Percentiles rank a stretch among this genome's conserved stretches.
These are phyloP conservation scores for Vitis rupestris DNA, from an alignment of 164 flowering plant species.

Conservation along the genomic window DNA sequence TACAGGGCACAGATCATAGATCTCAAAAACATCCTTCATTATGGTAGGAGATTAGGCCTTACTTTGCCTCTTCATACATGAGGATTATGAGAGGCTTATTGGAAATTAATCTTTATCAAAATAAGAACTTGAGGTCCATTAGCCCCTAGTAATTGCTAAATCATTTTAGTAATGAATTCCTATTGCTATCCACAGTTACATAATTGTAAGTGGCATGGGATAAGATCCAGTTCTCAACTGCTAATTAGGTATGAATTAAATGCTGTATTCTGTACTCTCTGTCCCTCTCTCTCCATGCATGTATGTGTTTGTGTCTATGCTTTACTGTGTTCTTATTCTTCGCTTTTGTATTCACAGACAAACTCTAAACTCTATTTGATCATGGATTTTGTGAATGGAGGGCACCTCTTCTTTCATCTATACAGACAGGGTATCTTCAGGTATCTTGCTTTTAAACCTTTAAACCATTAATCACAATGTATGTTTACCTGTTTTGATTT, in stretches of 20 bases:
- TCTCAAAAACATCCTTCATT: too few relatives aligned
- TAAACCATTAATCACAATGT: slow-evolving; percentile 1
- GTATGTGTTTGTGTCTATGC: background rate
- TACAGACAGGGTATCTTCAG: slow-evolving; percentile 90
- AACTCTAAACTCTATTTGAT: slow-evolving; percentile 82
- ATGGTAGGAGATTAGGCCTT: too few relatives aligned
- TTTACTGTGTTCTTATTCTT: background rate
- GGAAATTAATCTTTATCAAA: too few relatives aligned
- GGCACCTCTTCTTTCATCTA: slow-evolving; percentile 89
- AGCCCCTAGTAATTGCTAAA: too few relatives aligned
- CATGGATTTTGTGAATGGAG: slow-evolving; percentile 87
- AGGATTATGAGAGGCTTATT: too few relatives aligned
- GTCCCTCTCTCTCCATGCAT: background rate
- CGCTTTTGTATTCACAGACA: slow-evolving; percentile 48
- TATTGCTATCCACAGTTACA: too few relatives aligned
- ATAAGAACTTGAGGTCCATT: too few relatives aligned
- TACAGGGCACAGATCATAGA: too few relatives aligned
- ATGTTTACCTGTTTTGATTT: slow-evolving; percentile 28
- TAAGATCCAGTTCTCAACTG: too few relatives aligned
- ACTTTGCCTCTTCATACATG: too few relatives aligned
- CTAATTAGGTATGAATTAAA: background rate
- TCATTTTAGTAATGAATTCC: too few relatives aligned
- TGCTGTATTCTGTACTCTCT: background rate
- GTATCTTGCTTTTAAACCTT: slow-evolving; percentile 30
- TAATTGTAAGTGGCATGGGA: too few relatives aligned